Conservation (phyloP, 2,329 filamentous ascomycete species). For the Colletotrichum cuscutae region DNA sequence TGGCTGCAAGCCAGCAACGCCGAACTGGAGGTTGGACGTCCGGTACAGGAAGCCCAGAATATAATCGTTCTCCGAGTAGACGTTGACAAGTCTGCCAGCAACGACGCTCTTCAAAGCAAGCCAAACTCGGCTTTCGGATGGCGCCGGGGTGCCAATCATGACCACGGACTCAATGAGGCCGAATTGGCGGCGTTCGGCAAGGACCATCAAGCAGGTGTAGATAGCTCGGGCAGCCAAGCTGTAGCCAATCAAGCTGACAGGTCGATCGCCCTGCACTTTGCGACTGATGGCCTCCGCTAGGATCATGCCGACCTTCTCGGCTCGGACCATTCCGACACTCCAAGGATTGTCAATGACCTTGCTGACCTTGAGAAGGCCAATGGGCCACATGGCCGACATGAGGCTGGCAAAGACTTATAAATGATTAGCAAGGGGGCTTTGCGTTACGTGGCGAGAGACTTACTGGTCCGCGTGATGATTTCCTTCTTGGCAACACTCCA, state of each 20-base stretch:
- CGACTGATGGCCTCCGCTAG: slow-evolving; percentile 86
- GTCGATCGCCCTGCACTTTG: slow-evolving; percentile 83
- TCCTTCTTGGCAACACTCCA: slow-evolving; percentile 75
- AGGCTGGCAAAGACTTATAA: slow-evolving; percentile 63
- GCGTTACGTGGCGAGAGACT: slow-evolving; percentile 38
- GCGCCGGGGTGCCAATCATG: slow-evolving; percentile 84
- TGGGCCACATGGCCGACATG: slow-evolving; percentile 70
- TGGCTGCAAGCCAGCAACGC: slow-evolving; percentile 84
- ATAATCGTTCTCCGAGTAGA: slow-evolving; percentile 88
- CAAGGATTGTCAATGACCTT: slow-evolving; percentile 86
- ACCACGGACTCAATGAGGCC: slow-evolving; percentile 88
- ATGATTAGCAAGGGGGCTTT: background rate
- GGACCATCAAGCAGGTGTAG: slow-evolving; percentile 81
- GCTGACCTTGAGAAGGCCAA: slow-evolving; percentile 72
- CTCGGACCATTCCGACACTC: slow-evolving; percentile 78
- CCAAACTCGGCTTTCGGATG: slow-evolving; percentile 79
- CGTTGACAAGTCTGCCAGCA: slow-evolving; percentile 86
- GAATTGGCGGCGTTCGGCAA: slow-evolving; percentile 85
- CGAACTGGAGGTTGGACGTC: slow-evolving; percentile 82
- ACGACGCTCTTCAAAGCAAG: slow-evolving; percentile 81
- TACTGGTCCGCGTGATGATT: slow-evolving; percentile 58
- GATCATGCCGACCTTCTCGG: slow-evolving; percentile 76
- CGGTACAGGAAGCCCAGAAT: slow-evolving; percentile 90
- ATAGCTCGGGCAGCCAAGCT: slow-evolving; percentile 86
- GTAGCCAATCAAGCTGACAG: slow-evolving; percentile 84